These are phyloP conservation scores for Dendrobium nobile DNA, from an alignment of 106 monocot species.

Conservation along the genomic window DNA sequence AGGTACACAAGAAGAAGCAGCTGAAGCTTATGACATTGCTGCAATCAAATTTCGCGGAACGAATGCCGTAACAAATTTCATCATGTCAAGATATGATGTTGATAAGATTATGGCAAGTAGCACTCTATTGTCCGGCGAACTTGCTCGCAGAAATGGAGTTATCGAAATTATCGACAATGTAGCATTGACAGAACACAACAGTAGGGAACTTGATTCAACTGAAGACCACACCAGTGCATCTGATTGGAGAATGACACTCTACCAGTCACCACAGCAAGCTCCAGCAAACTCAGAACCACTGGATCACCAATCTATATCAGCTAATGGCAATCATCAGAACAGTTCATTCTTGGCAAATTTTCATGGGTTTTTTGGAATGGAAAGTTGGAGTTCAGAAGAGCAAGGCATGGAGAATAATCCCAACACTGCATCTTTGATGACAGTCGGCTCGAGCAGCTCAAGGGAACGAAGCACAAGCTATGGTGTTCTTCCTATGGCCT, in stretches of 20 bases:
- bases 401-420: background rate
- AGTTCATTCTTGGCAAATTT: background rate
- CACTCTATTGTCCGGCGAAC: background rate
- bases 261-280: background rate
- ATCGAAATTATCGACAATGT: background rate
- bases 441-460: background rate
- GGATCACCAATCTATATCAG: background rate
- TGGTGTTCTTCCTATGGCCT: background rate
- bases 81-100: constrained; percentile 32
- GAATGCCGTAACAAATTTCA: constrained; percentile 60
- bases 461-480: background rate
- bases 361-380: constrained; percentile 1
- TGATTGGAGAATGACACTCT: background rate
- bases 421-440: background rate
- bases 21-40: constrained; percentile 65
- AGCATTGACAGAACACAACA: background rate
- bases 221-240: background rate
- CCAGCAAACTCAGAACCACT: background rate
- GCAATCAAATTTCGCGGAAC: constrained; percentile 62
- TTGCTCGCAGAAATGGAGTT: background rate
- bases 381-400: background rate
- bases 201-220: background rate
- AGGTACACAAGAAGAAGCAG: constrained; percentile 63
- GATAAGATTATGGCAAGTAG: constrained; percentile 14
- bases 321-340: background rate